Conservation (phyloP, 2,329 filamentous ascomycete genomes). For the Teratosphaeria destructans region DNA sequence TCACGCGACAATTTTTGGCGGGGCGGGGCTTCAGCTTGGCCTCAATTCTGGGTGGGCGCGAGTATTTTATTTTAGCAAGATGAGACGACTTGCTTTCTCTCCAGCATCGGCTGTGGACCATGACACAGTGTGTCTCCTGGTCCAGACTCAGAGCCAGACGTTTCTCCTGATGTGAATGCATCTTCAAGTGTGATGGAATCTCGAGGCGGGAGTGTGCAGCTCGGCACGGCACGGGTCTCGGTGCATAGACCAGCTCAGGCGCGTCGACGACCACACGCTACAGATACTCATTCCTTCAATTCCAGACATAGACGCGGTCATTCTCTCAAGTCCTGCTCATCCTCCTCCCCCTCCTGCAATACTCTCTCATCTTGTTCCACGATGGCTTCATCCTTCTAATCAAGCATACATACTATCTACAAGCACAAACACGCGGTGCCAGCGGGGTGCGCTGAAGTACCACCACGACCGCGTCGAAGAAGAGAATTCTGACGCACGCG, state of each 20-base stretch:
- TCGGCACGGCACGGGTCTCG: background rate
- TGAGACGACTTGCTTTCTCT: too few species aligned
- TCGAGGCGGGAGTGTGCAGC: background rate
- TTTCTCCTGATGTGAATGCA: too few species aligned
- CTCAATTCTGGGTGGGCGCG: too few species aligned
- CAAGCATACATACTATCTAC: background rate
- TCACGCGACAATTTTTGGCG: too few species aligned
- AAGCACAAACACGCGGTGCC: background rate
- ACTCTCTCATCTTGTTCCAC: background rate
- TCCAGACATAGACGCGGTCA: background rate
- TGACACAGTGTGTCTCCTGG: too few species aligned
- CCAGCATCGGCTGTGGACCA: too few species aligned
- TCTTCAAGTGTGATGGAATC: background rate
- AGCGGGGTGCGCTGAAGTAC: background rate
- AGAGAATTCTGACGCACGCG: background rate
- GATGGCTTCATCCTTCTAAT: background rate
- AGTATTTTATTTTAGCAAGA: too few species aligned
- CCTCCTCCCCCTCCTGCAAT: background rate
- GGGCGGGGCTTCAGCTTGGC: too few species aligned
- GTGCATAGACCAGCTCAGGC: background rate
- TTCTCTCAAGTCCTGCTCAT: background rate
- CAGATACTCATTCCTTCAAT: background rate
- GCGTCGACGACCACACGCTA: background rate
- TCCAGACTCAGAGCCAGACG: too few species aligned
- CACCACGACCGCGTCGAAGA: conserved; percentile 1